phyloP scores from a whole-genome alignment of 2,329 filamentous ascomycete species.

The Aspergillus pseudotamarii region DNA sequence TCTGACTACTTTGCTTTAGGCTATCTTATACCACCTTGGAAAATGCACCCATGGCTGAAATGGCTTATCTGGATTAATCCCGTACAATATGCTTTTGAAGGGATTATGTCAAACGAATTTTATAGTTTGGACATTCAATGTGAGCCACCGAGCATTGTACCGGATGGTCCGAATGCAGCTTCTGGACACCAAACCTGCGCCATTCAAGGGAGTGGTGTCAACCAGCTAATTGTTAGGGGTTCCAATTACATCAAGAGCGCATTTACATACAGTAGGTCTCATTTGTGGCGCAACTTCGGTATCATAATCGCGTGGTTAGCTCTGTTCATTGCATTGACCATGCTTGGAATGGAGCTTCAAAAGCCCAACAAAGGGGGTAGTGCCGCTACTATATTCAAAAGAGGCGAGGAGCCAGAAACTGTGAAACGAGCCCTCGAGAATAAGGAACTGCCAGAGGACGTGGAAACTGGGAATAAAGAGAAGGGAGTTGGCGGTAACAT shows the following conservation, averaged over 20 bases:
- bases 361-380: constrained; percentile 81
- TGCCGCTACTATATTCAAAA: constrained; percentile 75
- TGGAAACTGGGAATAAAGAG: constrained; percentile 52
- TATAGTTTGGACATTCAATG: constrained; percentile 60
- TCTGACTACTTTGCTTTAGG: constrained; percentile 40
- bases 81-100: constrained; percentile 70
- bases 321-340: constrained; percentile 74
- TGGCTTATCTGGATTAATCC: constrained; percentile 3
- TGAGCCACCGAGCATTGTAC: constrained; percentile 59
- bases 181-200: constrained; percentile 61
- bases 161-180: constrained; percentile 50
- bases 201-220: constrained; percentile 59
- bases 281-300: constrained; percentile 74
- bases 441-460: constrained; percentile 46
- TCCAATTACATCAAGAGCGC: constrained; percentile 22
- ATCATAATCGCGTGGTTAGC: constrained; percentile 77
- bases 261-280: constrained; percentile 58
- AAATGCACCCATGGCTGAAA: constrained; percentile 61
- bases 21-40: constrained; percentile 63
- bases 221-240: constrained; percentile 51
- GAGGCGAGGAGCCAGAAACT: constrained; percentile 63
- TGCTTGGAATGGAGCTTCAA: constrained; percentile 76
- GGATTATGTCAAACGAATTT: constrained; percentile 72
- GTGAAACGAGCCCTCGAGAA: constrained; percentile 60
- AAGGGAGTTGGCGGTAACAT: constrained; percentile 17